A percentile compares a stretch with the other conserved stretches of the same genome.
Evolutionary conservation across 305 asterid species (phyloP).

Genomic region (Solanum aculeatissimum): DNA sequence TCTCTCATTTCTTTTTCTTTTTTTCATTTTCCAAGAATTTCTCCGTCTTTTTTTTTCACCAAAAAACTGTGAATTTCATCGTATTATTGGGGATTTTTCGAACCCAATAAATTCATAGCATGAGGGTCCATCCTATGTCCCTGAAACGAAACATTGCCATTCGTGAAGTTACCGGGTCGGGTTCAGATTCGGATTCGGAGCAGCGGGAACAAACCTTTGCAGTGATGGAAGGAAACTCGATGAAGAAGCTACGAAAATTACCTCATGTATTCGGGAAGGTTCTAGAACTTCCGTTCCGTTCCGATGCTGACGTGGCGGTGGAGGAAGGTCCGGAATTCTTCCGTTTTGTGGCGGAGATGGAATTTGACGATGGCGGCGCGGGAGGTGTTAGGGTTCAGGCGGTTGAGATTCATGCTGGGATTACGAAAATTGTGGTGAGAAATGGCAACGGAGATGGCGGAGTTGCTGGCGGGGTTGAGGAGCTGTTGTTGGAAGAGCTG

Average conservation of each 20-base stretch:
- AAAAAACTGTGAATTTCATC: constrained; percentile 2
- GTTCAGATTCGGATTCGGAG: neutral
- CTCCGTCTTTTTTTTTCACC: too few relatives aligned
- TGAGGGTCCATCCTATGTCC: constrained; percentile 17
- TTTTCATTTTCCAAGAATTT: neutral
- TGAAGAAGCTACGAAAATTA: constrained; percentile 44
- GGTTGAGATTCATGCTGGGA: constrained; percentile 62
- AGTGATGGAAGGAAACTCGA: constrained; percentile 13
- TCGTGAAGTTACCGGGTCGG: neutral
- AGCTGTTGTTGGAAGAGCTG: constrained; percentile 32
- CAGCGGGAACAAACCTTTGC: neutral
- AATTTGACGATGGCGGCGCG: neutral
- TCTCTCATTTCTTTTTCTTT: neutral
- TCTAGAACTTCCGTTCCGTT: constrained; percentile 53
- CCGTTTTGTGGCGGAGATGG: constrained; percentile 29
- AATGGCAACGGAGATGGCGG: neutral
- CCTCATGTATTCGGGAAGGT: constrained; percentile 72
- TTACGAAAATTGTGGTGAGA: constrained; percentile 58
- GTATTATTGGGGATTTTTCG: neutral
- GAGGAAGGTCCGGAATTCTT: constrained; percentile 42
- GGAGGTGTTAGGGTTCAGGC: constrained; percentile 34
- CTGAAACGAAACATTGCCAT: constrained; percentile 11
- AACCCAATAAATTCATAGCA: neutral
- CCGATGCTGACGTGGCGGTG: constrained; percentile 51
- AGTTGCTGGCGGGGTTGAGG: neutral